Conservation (phyloP, 2,329 filamentous ascomycete genomes). For the Apiospora malaysiana region DNA sequence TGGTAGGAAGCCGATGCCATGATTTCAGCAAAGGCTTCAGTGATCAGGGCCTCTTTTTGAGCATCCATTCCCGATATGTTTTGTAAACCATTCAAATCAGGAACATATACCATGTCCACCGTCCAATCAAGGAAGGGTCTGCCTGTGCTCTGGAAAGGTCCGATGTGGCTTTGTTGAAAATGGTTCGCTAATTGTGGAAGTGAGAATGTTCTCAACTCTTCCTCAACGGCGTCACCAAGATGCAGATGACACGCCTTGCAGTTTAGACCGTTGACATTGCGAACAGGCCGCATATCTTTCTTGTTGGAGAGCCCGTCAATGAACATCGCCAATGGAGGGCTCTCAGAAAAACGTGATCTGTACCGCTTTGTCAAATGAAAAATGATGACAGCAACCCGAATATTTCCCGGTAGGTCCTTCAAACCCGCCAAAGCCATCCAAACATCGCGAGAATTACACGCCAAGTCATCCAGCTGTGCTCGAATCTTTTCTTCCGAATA, state of each 20-base stretch:
- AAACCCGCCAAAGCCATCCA: slow-evolving; percentile 68
- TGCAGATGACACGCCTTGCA: slow-evolving; percentile 60
- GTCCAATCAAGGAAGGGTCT: slow-evolving; percentile 48
- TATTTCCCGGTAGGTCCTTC: slow-evolving; percentile 64
- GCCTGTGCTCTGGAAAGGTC: slow-evolving; percentile 34
- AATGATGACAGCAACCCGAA: slow-evolving; percentile 69
- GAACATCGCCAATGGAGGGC: slow-evolving; percentile 63
- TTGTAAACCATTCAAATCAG: slow-evolving; percentile 41
- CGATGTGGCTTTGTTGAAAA: slow-evolving; percentile 54
- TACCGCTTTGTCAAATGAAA: slow-evolving; percentile 67
- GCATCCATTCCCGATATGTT: slow-evolving; percentile 40
- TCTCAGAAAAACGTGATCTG: slow-evolving; percentile 60
- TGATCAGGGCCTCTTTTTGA: slow-evolving; percentile 43
- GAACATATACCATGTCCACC: slow-evolving; percentile 52
- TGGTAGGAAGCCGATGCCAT: slow-evolving; percentile 31
- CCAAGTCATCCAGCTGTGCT: slow-evolving; percentile 57
- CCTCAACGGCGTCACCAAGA: slow-evolving; percentile 36
- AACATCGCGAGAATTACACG: slow-evolving; percentile 60
- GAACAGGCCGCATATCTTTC: slow-evolving; percentile 61
- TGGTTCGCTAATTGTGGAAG: slow-evolving; percentile 65
- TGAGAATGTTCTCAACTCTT: slow-evolving; percentile 53
- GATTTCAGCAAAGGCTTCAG: slow-evolving; percentile 46
- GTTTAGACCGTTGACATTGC: slow-evolving; percentile 57
- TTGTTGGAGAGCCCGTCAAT: slow-evolving; percentile 63
- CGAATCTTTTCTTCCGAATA: slow-evolving; percentile 48